These are phyloP conservation scores for Boechera divaricarpa DNA, from an alignment of 345 rosid genomes.

Conservation along the genomic window DNA sequence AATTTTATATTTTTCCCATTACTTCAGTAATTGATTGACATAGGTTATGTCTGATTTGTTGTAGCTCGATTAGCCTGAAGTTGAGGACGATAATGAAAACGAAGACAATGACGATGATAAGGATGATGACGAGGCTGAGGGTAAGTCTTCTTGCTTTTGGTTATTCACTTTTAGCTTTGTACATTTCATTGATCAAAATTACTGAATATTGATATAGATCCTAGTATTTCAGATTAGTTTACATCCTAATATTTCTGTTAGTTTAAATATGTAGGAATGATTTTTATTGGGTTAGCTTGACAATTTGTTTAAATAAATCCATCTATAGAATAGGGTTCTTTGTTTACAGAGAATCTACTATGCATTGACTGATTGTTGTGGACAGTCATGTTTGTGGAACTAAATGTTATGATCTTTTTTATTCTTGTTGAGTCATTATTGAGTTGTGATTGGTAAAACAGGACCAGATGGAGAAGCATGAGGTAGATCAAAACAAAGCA, in stretches of 20 bases:
- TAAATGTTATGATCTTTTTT: background rate
- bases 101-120: conserved; percentile 72
- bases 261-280: conserved; percentile 1
- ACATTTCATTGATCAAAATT: background rate
- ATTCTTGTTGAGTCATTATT: conserved; percentile 7
- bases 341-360: background rate
- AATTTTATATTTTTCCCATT: background rate
- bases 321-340: background rate
- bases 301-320: background rate
- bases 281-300: background rate
- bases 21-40: conserved; percentile 1
- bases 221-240: background rate
- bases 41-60: conserved; percentile 4
- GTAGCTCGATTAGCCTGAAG: conserved; percentile 72
- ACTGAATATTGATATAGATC: background rate
- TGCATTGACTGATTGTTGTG: background rate
- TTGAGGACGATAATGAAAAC: conserved; percentile 71
- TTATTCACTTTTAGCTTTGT: background rate
- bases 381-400: background rate
- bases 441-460: conserved; percentile 16
- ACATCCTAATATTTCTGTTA: too few relatives aligned
- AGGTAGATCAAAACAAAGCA: conserved; percentile 81
- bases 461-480: conserved; percentile 65
- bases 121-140: conserved; percentile 62
- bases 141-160: conserved; percentile 33